Evolutionary conservation across 2,329 filamentous ascomycete species (phyloP).

Genomic region (Raffaelea ambrosiae): DNA sequence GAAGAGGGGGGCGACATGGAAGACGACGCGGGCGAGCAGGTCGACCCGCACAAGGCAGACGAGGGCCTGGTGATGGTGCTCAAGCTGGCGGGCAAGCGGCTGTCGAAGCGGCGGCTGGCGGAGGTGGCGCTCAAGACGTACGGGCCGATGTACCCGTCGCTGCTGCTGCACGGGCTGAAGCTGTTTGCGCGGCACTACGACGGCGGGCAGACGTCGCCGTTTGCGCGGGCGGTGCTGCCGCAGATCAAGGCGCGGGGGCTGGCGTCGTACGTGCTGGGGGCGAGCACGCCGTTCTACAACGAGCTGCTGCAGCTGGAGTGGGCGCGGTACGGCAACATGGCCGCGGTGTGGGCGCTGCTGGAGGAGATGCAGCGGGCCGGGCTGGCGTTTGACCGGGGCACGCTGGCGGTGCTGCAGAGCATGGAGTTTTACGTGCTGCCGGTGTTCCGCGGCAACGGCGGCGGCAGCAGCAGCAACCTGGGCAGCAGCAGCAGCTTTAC

Average conservation of each 20-base stretch:
- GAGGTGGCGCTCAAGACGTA: slow-evolving; percentile 34
- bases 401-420: slow-evolving; percentile 27
- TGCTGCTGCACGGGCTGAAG: slow-evolving; percentile 48
- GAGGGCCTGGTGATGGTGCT: too few relatives aligned
- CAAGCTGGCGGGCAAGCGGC: too few relatives aligned
- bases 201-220: slow-evolving; percentile 39
- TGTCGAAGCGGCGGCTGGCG: too few relatives aligned
- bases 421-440: slow-evolving; percentile 19
- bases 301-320: slow-evolving; percentile 55
- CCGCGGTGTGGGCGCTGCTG: slow-evolving; percentile 45
- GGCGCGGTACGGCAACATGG: slow-evolving; percentile 49
- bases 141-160: slow-evolving; percentile 56
- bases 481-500: neutral
- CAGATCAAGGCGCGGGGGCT: slow-evolving; percentile 60
- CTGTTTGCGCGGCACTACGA: slow-evolving; percentile 49
- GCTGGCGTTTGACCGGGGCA: slow-evolving; percentile 45
- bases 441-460: neutral
- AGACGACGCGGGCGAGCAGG: too few relatives aligned
- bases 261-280: slow-evolving; percentile 63
- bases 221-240: slow-evolving; percentile 55
- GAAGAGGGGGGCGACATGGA: neutral
- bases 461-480: neutral
- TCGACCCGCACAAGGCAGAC: slow-evolving; percentile 1
- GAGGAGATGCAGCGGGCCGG: slow-evolving; percentile 59
- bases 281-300: slow-evolving; percentile 62